Conservation (phyloP, 2,329 filamentous ascomycete species). For the Penicillium sp. region DNA sequence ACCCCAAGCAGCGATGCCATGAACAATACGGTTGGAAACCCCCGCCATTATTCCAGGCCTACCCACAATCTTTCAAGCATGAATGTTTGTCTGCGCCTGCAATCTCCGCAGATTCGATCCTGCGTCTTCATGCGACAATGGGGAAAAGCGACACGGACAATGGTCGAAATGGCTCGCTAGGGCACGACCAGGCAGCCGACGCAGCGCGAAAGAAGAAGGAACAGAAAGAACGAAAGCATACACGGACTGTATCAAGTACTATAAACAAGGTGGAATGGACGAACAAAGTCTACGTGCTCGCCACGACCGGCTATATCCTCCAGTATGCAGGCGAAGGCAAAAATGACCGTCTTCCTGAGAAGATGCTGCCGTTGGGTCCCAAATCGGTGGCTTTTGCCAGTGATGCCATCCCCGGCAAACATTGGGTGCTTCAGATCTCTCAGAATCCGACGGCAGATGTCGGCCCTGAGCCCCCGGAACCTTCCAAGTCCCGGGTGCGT, state of each 20-base stretch:
- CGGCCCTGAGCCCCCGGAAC: conserved; percentile 22
- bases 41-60: conserved; percentile 80
- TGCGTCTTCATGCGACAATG: conserved; percentile 50
- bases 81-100: conserved; percentile 64
- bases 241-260: conserved; percentile 34
- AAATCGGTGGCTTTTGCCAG: conserved; percentile 48
- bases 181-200: conserved; percentile 18
- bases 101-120: conserved; percentile 63
- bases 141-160: conserved; percentile 20
- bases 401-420: conserved; percentile 48
- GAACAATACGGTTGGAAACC: conserved; percentile 53
- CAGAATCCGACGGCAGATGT: conserved; percentile 34
- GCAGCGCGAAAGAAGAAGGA: conserved; percentile 32
- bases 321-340: conserved; percentile 45
- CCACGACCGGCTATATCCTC: conserved; percentile 43
- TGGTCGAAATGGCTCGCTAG: conserved; percentile 5
- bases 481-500: conserved; percentile 36
- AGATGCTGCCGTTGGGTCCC: conserved; percentile 44
- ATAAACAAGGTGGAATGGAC: conserved; percentile 42
- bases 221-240: conserved; percentile 34
- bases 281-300: conserved; percentile 45
- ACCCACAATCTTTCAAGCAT: conserved; percentile 75
- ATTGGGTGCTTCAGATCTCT: conserved; percentile 47
- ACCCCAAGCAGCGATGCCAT: conserved; percentile 21
- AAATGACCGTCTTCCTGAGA: conserved; percentile 46